A percentile compares a stretch with the other conserved stretches of the same genome.
Conservation (phyloP, 208 protist genomes). For the Kentomonas sorsogonicus region DNA sequence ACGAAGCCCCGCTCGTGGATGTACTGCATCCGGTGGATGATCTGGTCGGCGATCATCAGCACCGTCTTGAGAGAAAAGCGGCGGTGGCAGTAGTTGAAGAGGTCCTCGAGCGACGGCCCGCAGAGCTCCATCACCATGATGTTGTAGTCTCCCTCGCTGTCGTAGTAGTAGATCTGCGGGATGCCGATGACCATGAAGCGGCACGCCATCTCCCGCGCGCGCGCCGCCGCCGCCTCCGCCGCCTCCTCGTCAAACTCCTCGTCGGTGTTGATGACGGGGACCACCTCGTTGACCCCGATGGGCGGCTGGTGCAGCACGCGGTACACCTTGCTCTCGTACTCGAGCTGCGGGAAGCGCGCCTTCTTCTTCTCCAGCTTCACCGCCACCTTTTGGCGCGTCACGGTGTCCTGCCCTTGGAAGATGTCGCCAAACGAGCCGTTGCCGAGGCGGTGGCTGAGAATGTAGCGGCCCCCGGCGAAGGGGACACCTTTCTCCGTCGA, state of each 20-base stretch:
- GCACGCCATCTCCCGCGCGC: background rate
- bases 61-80: slow-evolving; percentile 98
- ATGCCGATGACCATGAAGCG: slow-evolving; percentile 82
- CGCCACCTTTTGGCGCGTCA: slow-evolving; percentile 37
- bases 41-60: slow-evolving; percentile 99
- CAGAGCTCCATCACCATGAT: slow-evolving; percentile 92
- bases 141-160: slow-evolving; percentile 97
- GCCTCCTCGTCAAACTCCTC: slow-evolving; percentile 14
- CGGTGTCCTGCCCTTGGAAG: slow-evolving; percentile 87
- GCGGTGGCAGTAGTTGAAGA: slow-evolving; percentile 89
- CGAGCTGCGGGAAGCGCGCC: slow-evolving; percentile 92
- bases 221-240: background rate
- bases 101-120: slow-evolving; percentile 82
- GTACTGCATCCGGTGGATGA: slow-evolving; percentile 87
- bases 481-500: slow-evolving; percentile 37
- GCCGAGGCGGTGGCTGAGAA: slow-evolving; percentile 85
- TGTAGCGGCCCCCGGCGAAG: slow-evolving; percentile 50
- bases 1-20: slow-evolving; percentile 77
- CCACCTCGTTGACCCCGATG: slow-evolving; percentile 29
- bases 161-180: slow-evolving; percentile 94
- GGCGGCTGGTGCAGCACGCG: slow-evolving; percentile 61
- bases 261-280: no score
- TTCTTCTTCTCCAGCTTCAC: slow-evolving; percentile 90
- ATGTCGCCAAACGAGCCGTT: slow-evolving; percentile 98
- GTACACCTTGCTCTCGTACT: slow-evolving; percentile 95